Conservation (phyloP, 2,329 filamentous ascomycete genomes). For the Cladosporium phlei region DNA sequence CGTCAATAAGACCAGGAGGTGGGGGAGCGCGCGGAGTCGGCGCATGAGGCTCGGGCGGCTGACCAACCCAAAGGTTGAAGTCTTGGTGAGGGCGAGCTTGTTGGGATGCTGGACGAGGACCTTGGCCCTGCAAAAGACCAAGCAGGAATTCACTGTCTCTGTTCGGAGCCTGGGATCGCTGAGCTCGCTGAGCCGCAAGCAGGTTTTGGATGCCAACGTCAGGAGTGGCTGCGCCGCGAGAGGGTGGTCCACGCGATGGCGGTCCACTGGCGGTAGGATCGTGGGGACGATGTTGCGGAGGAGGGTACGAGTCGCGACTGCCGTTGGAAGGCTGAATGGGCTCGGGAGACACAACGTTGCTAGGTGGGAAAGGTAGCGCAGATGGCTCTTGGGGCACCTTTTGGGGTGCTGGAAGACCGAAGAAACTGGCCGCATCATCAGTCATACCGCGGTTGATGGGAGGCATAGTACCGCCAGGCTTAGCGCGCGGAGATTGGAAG, state of each 20-base stretch:
- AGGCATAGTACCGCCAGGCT: slow-evolving; percentile 4
- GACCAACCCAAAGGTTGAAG: slow-evolving; percentile 35
- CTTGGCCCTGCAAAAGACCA: slow-evolving; percentile 61
- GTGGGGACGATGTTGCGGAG: slow-evolving; percentile 1
- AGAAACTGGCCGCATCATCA: slow-evolving; percentile 17
- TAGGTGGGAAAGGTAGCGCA: slow-evolving; percentile 9
- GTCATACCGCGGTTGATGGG: slow-evolving; percentile 1
- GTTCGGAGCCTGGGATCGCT: slow-evolving; percentile 40
- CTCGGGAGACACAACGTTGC: slow-evolving; percentile 12
- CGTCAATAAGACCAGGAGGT: slow-evolving; percentile 32
- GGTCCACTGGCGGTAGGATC: slow-evolving; percentile 9
- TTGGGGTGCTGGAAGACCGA: slow-evolving; percentile 5
- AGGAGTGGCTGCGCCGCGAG: slow-evolving; percentile 27
- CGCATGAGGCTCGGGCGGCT: slow-evolving; percentile 32
- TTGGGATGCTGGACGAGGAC: slow-evolving; percentile 32
- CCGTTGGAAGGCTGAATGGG: slow-evolving; percentile 17
- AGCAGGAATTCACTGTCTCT: slow-evolving; percentile 77
- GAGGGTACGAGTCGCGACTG: slow-evolving; percentile 17
- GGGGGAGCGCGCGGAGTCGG: slow-evolving; percentile 34
- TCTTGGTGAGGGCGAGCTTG: slow-evolving; percentile 23
- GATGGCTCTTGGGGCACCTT: slow-evolving; percentile 3
- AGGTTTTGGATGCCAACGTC: slow-evolving; percentile 33
- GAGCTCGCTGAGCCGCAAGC: slow-evolving; percentile 38
- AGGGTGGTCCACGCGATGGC: slow-evolving; percentile 17
- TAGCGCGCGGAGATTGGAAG: slow-evolving; percentile 23